Evolutionary conservation across 495 filamentous ascomycete genomes (phyloP), one percentile per base, ranked within the genome.

Genomic region (Talaromyces thailandensis): DNA sequence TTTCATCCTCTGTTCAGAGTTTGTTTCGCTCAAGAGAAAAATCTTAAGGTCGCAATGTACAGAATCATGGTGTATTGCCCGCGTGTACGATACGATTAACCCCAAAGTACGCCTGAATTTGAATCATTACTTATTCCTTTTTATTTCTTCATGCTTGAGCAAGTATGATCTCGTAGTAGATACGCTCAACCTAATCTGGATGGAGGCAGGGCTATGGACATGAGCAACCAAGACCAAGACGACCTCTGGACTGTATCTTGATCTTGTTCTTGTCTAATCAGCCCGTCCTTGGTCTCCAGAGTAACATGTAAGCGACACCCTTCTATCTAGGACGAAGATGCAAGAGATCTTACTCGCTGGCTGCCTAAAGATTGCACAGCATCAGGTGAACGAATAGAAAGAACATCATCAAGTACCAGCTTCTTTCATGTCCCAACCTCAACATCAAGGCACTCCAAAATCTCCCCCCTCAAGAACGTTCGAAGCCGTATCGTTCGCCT

Each of bases 1-100:
- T 48, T 48, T 9, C n/a, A 48, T 23, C 43, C n/a, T 9, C 9
- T 48, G 8, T 18, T 18, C 8, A 48, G 21, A 48, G 6, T 23
- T 48, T 18, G 6, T 48, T 48, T 21, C 6, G 43, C 43, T 18
- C 43, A 48, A 48, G 18, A 48, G 43, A 48, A 48, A n/a, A 48
- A 48, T 48, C 21, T 8, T 6, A 48, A 23, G 43, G 43, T 48
- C 8, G 43, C 43, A 23, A 18, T 57, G 26, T 21, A 31, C 14
- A 31, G 8, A 25, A 32, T 35, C 55, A 57, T 57, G 55, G 55
- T 57, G 55, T 31, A 32, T 57, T 57, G 51, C 24, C 18, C 48
- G 48, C 25, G 55, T 57, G 55, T 57, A 57, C 55, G 55, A 57
- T 57, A 55, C 26, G 51, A 55, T 35, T 18, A n/a, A n/a, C 29